Evolutionary conservation across 176 grass and related monocot species (phyloP).

Genomic region (Puya raimondii): DNA sequence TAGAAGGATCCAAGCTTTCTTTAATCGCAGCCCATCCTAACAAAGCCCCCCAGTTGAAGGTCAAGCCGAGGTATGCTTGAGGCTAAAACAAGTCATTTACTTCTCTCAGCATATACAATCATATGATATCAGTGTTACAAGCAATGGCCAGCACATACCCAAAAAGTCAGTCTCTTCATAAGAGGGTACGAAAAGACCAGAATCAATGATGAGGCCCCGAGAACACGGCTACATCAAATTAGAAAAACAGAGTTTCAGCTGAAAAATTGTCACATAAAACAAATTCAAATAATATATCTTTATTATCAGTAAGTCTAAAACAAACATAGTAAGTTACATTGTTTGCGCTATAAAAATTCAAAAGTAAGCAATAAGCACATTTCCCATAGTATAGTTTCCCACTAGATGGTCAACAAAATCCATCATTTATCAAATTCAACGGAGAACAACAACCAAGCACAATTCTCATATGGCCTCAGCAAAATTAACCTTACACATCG

Average conservation of each 20-base stretch:
- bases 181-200: conserved; percentile 85
- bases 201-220: conserved; percentile 70
- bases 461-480: neutral
- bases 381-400: neutral
- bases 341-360: no score
- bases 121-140: neutral
- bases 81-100: conserved; percentile 29
- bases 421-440: neutral
- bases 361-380: no score
- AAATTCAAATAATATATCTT: neutral
- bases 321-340: no score
- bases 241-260: conserved; percentile 5
- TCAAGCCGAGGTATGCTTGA: conserved; percentile 82
- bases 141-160: conserved; percentile 28
- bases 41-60: conserved; percentile 93
- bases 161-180: conserved; percentile 92
- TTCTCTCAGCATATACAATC: neutral
- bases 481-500: neutral
- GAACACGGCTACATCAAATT: conserved; percentile 45
- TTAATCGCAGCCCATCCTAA: conserved; percentile 85
- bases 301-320: neutral
- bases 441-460: neutral
- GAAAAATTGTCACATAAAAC: neutral
- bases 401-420: neutral
- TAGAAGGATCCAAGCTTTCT: conserved; percentile 49